Percentiles rank a stretch among this genome's conserved stretches.
phyloP scores from a whole-genome alignment of 768 basidiomycete genomes.

The Serendipita indica region DNA sequence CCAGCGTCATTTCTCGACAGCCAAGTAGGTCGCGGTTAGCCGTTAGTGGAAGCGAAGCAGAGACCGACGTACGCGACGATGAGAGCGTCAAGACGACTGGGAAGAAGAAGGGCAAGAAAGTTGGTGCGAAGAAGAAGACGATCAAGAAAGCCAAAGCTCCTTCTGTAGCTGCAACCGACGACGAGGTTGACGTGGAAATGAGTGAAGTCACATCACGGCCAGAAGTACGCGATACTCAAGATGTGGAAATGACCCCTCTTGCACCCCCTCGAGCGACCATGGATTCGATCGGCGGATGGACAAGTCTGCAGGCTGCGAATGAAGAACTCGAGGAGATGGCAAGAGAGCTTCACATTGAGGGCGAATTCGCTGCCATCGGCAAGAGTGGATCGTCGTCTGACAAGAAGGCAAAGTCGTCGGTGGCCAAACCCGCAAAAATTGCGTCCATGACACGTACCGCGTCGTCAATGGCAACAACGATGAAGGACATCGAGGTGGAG shows the following conservation, averaged over 20 bases:
- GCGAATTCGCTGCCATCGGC: constrained; percentile 2
- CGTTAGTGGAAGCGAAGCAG: background rate
- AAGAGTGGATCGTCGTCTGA: background rate
- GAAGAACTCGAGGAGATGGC: constrained; percentile 1
- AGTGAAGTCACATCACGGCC: background rate
- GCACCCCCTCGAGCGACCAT: background rate
- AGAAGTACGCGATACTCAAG: background rate
- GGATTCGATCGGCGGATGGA: constrained; percentile 4
- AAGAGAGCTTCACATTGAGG: constrained; percentile 1
- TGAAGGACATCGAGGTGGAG: background rate
- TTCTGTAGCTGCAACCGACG: background rate
- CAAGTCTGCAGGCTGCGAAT: background rate
- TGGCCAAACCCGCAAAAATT: background rate
- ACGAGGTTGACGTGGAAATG: background rate
- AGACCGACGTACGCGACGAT: background rate
- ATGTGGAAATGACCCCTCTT: background rate
- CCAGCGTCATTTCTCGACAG: background rate
- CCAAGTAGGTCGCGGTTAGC: background rate
- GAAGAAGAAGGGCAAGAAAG: background rate
- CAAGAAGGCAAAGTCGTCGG: background rate
- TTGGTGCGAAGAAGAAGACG: background rate
- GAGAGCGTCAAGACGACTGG: background rate
- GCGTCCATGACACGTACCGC: background rate
- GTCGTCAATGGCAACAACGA: background rate
- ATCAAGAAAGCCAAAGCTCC: background rate